Base-by-base conservation (phyloP, 2,329 filamentous ascomycete species). In the Trematosphaeria pertusa region DNA sequence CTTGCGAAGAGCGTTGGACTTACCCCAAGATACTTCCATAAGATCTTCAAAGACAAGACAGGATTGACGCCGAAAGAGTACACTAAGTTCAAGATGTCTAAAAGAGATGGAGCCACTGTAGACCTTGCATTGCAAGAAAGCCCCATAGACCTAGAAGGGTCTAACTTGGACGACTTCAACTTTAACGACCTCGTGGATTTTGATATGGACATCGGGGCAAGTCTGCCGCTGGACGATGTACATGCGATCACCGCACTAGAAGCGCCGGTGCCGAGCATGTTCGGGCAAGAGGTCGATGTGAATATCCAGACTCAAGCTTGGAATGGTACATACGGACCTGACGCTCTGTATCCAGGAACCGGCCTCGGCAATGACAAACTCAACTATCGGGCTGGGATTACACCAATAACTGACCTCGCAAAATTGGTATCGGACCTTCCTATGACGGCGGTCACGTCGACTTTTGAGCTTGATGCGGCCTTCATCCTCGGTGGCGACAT, bases 1-100 rank as follows among this genome's bases (percentile, higher is more conserved):
- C 69, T 85, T 61, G 82, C 82, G 6, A 71, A 63, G 33, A 73
- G 74, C 58, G 78, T 78, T 4, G 78, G 78, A 0, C 64, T 84
- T 28, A 82, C 81, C 8, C 79, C 81, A 41, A 78, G 81, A 66
- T 81, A 85, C 59, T 81, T 85, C 39, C 80, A 83, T 56, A 76
- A 81, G 18, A 75, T 81, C 4, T 85, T 85, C 59, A 85, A 82
- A 65, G 77, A 76, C 58, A 76, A 75, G 33, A 77, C 75, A 12
- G 81, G 81, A 6, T 46, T 78, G 32, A 84, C 82, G 37, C 80
- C 80, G 2, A 77, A 75, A 19, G 72, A 74, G 48, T 77, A 73
- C 54, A 64, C 62, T 18, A 62, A 64, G 28, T 42, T 44, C 22
- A 55, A 54, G 24, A 51, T 52, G 34, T 30, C 28, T 18, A 45